These are phyloP conservation scores for Meyerozyma smithsonii DNA, from an alignment of 1,139 yeast species.

Conservation along the genomic window DNA sequence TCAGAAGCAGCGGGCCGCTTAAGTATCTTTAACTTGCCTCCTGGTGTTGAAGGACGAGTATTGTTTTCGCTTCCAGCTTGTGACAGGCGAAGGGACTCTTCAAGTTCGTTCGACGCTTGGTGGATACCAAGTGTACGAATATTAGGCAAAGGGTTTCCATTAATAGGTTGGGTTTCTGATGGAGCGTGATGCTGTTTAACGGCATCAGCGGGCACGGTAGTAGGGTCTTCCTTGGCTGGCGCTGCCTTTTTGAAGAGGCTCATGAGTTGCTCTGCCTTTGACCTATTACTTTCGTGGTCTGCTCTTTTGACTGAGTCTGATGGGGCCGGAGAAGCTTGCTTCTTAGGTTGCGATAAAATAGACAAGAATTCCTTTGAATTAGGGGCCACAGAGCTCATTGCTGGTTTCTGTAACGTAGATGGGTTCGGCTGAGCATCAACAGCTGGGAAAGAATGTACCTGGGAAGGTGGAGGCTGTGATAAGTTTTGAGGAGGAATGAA, in stretches of 20 bases:
- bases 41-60: constrained; percentile 12
- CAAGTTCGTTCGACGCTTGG: constrained; percentile 27
- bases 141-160: constrained; percentile 6
- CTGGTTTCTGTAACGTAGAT: constrained; percentile 38
- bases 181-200: constrained; percentile 6
- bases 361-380: constrained; percentile 52
- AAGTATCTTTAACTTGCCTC: constrained; percentile 29
- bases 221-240: constrained; percentile 8
- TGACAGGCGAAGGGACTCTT: constrained; percentile 17
- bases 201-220: neutral
- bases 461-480: constrained; percentile 4
- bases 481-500: constrained; percentile 12
- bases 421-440: constrained; percentile 34
- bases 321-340: constrained; percentile 11
- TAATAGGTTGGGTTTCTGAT: constrained; percentile 7
- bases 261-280: constrained; percentile 37
- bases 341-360: constrained; percentile 34
- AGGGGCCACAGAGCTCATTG: constrained; percentile 29
- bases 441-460: neutral
- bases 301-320: constrained; percentile 14
- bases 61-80: constrained; percentile 8
- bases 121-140: constrained; percentile 8
- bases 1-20: constrained; percentile 19
- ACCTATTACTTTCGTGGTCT: constrained; percentile 21
- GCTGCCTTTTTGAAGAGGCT: constrained; percentile 26